phyloP scores from a whole-genome alignment of 2,329 filamentous ascomycete species.

The Claviceps sp. region DNA sequence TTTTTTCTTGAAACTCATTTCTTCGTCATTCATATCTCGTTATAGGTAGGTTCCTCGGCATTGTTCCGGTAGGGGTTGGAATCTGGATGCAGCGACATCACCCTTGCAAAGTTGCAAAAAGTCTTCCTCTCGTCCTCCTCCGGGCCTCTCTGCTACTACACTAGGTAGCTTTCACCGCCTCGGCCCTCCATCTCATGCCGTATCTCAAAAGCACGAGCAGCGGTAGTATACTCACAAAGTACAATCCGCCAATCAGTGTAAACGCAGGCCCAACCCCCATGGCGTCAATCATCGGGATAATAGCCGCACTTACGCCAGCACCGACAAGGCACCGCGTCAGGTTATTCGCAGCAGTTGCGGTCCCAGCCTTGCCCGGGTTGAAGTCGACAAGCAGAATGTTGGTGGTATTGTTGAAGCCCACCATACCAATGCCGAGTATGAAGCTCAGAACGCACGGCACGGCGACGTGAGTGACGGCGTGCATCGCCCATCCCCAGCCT shows the following conservation, averaged over 20 bases:
- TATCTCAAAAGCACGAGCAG: conserved; percentile 27
- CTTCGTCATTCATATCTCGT: no score
- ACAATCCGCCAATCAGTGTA: conserved; percentile 31
- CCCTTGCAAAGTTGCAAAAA: background rate
- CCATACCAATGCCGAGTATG: conserved; percentile 33
- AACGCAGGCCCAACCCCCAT: conserved; percentile 41
- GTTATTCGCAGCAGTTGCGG: conserved; percentile 43
- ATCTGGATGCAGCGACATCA: no score
- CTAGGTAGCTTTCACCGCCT: conserved; percentile 16
- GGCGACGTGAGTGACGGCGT: conserved; percentile 28
- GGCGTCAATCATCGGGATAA: conserved; percentile 36
- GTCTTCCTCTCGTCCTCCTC: conserved; percentile 11
- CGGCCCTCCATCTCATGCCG: conserved; percentile 30
- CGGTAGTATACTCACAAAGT: conserved; percentile 24
- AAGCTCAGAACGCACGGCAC: conserved; percentile 33
- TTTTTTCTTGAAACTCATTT: no score
- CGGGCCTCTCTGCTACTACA: no score
- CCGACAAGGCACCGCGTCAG: conserved; percentile 41
- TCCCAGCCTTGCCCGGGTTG: conserved; percentile 36
- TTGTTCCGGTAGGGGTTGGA: no score
- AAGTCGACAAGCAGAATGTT: conserved; percentile 43
- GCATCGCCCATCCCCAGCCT: conserved; percentile 38
- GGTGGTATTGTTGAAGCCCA: conserved; percentile 39
- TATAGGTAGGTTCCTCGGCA: no score
- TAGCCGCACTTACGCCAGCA: conserved; percentile 36